phyloP scores from a whole-genome alignment of 192 early-diverging fungal species.

The Hyaloraphidium curvatum region DNA sequence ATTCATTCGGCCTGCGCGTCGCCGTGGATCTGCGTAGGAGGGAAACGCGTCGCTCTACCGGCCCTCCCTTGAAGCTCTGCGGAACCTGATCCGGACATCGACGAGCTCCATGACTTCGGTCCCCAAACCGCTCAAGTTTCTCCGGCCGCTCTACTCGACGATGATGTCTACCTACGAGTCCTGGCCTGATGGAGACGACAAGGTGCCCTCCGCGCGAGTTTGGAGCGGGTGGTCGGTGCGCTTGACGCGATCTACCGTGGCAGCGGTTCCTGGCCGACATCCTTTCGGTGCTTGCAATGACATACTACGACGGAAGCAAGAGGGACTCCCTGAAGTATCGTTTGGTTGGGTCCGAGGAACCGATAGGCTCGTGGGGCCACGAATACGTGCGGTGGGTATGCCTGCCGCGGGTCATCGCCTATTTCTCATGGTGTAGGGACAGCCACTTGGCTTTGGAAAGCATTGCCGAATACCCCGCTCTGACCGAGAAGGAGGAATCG shows the following conservation, averaged over 20 bases:
- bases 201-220: conserved; percentile 23
- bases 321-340: conserved; percentile 74
- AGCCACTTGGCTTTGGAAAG: conserved; percentile 82
- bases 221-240: not conserved
- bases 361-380: conserved; percentile 88
- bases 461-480: conserved; percentile 55
- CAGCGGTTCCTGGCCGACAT: conserved; percentile 78
- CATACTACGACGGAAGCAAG: conserved; percentile 71
- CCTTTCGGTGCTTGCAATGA: conserved; percentile 91
- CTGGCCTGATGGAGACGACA: conserved; percentile 60
- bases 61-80: conserved; percentile 69
- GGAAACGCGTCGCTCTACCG: conserved; percentile 52
- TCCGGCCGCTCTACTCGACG: conserved; percentile 64
- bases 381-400: conserved; percentile 75
- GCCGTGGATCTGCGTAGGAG: conserved; percentile 22
- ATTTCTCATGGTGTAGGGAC: not conserved
- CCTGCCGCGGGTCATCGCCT: not conserved
- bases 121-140: conserved; percentile 93
- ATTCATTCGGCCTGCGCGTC: not conserved
- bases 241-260: not conserved
- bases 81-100: conserved; percentile 76
- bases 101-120: conserved; percentile 99
- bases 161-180: conserved; percentile 44
- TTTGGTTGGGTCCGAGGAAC: conserved; percentile 54
- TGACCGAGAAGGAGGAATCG: conserved; percentile 36